Base-by-base conservation (phyloP, 257 asterid species). In the Solanum chiquidenum region DNA sequence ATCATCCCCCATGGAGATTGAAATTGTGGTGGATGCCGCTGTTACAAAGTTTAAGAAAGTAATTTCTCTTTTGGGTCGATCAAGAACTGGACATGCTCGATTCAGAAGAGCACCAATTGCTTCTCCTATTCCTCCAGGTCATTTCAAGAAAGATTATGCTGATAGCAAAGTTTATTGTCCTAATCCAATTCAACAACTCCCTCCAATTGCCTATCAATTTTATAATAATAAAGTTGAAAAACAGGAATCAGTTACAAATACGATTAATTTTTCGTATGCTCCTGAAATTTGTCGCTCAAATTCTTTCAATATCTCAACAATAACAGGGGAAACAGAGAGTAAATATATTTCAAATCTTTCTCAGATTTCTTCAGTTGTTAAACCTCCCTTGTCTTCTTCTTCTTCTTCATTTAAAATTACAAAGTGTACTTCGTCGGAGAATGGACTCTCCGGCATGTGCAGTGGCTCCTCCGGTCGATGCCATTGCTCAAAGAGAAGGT, bases 51-150 rank as follows among this genome's bases (percentile, higher is more conserved):
- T 96, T 85, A 93, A 91, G 86, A 92, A 86, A 23, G 95, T 91
- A 1, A 93, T 94, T 62, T 92, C 96, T 27, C 94, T 94, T 4
- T 92, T 95, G 29, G 96, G 91, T 72, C 92, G 92, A 89, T 89
- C 93, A 12, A 90, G 95, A 79, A 94, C 98, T 52, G 98, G 99
- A 0, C 98, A 96, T 83, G 99, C 99, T 88, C 98, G 99, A 31
- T 95, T 96, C 93, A 91, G 99, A 88, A 80, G 98, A 82, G 98
- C 91, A 40, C 98, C 98, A 0, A 86, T 90, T 7, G 29, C 84
- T 23, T 3, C 83, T 12, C 55, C 89, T 21, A 66, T 89, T 12
- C 76, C 89, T 21, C 46, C 90, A 5, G 27, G 88, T 18, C 25
- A 72, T 5, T 42, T 88, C 11, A 85, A 89, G 2, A 86, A 66